Conservation (phyloP, 768 basidiomycete species). For the Paxillus involutus region DNA sequence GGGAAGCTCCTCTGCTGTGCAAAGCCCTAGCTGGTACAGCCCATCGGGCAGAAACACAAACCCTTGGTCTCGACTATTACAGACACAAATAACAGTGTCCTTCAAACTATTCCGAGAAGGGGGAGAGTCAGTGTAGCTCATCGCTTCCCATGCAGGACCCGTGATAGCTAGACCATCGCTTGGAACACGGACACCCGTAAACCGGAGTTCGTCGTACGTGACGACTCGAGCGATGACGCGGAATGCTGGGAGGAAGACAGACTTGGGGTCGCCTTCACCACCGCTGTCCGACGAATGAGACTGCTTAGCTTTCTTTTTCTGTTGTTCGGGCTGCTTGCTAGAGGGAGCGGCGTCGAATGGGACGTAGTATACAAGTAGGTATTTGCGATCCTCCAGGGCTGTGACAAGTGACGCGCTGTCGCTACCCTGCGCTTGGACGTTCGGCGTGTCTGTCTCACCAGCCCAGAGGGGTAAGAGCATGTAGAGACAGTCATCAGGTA, state of each 20-base stretch:
- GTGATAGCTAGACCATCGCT: conserved; percentile 67
- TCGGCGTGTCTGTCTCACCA: conserved; percentile 60
- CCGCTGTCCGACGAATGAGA: conserved; percentile 28
- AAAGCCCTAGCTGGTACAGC: conserved; percentile 71
- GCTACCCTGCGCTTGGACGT: conserved; percentile 18
- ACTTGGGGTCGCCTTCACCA: conserved; percentile 37
- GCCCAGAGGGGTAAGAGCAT: conserved; percentile 90
- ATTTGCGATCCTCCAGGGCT: conserved; percentile 53
- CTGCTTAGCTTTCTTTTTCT: conserved; percentile 32
- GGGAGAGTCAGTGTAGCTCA: conserved; percentile 32
- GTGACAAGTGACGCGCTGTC: conserved; percentile 39
- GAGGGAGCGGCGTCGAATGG: conserved; percentile 36
- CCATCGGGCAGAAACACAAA: conserved; percentile 84
- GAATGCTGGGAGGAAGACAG: conserved; percentile 62
- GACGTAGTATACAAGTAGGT: conserved; percentile 81
- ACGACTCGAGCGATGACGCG: conserved; percentile 75
- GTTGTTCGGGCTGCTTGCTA: conserved; percentile 21
- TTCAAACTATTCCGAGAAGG: conserved; percentile 32
- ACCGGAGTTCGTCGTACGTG: conserved; percentile 67
- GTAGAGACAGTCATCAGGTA: conserved; percentile 70
- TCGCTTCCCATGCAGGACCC: conserved; percentile 55
- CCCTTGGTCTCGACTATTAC: conserved; percentile 59
- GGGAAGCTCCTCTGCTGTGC: conserved; percentile 30
- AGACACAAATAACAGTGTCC: conserved; percentile 56
- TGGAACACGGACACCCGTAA: conserved; percentile 72